Evolutionary conservation across 169 alveolate species (phyloP), one percentile per base, ranked within the genome.

Genomic region (Plasmodium adleri): DNA sequence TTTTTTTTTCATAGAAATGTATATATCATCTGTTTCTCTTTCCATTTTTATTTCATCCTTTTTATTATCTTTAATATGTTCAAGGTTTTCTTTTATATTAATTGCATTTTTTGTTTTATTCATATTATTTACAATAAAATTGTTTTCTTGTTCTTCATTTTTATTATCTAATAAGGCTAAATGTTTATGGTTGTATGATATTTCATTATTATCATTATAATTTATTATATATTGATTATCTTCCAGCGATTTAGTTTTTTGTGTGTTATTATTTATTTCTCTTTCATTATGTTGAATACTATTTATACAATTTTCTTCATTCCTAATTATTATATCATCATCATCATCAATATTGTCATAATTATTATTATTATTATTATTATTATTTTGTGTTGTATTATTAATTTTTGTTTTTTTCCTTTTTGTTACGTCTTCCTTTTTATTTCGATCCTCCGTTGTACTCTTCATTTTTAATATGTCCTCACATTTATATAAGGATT

Each of bases 1-100:
- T 66, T 78, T 66, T 58, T 78, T 78, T 66, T 73, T 20, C 54
- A 45, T 43, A 56, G 89, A 76, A 60, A 78, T 64, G 24, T 50
- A 28, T 2, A 70, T 66, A 12, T 64, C 78, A 43, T 78, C 62
- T 24, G 71, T 17, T 59, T 78, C 89, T 64, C 49, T 66, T 26
- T 59, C 74, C 22, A 45, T 45, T 64, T 78, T 50, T 24, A 15
- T 26, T 39, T 64, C 74, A 10, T 66, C 89, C 8, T 45, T 45
- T 7, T 1, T 15, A 26, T 78, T 58, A 13, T 56, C 26, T 26
- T 20, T 78, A 17, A 13, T 59, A 3, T 56, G 43, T 15, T 39
- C n/a, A 26, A 5, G 7, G 7, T n/a, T 8, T 22, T 66, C 56
- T 28, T 24, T 39, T 39, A 66, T 12, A n/a, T n/a, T 66, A 4